These are phyloP conservation scores for Picea mariana DNA, from an alignment of 83 land plant species.

Conservation along the genomic window DNA sequence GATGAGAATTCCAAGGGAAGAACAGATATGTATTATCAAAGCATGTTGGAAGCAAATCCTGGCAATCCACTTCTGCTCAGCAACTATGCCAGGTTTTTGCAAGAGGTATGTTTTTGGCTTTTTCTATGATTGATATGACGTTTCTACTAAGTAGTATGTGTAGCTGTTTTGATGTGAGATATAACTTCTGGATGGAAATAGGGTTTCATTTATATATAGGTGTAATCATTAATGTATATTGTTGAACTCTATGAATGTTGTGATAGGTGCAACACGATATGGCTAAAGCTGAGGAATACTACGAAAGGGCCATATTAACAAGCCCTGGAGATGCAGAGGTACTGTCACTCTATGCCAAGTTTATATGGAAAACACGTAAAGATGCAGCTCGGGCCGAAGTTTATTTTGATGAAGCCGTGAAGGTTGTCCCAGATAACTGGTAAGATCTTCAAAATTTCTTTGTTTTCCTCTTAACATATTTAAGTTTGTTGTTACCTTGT, in stretches of 20 bases:
- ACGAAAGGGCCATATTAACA: conserved; percentile 59
- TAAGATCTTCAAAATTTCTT: not conserved
- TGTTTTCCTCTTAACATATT: not conserved
- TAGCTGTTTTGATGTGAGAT: too few species aligned
- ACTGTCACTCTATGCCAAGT: conserved; percentile 56
- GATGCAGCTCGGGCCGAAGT: conserved; percentile 52
- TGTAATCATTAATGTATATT: not conserved
- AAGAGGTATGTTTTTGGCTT: conserved; percentile 50
- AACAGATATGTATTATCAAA: conserved; percentile 41
- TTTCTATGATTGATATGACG: too few species aligned
- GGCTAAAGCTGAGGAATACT: conserved; percentile 57
- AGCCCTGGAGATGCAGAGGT: too few species aligned
- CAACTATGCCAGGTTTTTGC: conserved; percentile 54
- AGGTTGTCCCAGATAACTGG: conserved; percentile 68
- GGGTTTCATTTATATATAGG: not conserved
- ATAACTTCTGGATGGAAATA: too few species aligned
- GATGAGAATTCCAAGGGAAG: conserved; percentile 7
- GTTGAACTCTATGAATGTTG: not conserved
- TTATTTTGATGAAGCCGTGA: conserved; percentile 64
- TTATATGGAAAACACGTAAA: conserved; percentile 49
- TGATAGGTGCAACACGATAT: conserved; percentile 40
- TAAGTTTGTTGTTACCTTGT: not conserved
- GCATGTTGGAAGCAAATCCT: conserved; percentile 61
- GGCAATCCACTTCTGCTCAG: conserved; percentile 47
- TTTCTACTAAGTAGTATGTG: not conserved